Conservation (phyloP, 768 basidiomycete genomes). For the Kwoniella europaea region DNA sequence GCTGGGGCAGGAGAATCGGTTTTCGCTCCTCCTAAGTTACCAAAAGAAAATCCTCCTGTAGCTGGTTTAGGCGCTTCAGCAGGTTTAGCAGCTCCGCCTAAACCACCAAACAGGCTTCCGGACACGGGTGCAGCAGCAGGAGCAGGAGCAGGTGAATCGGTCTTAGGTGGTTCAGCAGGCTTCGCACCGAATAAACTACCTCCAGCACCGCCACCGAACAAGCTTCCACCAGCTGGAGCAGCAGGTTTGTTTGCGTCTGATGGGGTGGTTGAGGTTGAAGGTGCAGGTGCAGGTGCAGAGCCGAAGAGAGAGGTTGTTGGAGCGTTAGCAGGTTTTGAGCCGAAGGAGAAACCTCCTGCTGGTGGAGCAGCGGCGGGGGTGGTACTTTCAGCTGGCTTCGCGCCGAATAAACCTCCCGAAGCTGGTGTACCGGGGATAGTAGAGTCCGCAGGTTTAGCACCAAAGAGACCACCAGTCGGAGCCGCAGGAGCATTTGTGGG, state of each 20-base stretch:
- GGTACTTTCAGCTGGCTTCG: conserved; percentile 32
- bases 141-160: conserved; percentile 19
- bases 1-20: conserved; percentile 13
- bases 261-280: not conserved
- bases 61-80: conserved; percentile 24
- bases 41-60: conserved; percentile 25
- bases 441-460: conserved; percentile 30
- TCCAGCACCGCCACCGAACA: conserved; percentile 5
- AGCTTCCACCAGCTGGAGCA: conserved; percentile 11
- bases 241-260: conserved; percentile 22
- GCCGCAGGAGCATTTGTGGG: conserved; percentile 13
- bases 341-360: conserved; percentile 24
- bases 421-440: conserved; percentile 19
- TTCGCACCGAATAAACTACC: conserved; percentile 27
- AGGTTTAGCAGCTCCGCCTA: conserved; percentile 22
- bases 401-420: conserved; percentile 32
- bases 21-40: conserved; percentile 18
- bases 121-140: conserved; percentile 37
- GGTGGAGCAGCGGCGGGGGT: conserved; percentile 36
- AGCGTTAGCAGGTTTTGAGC: conserved; percentile 29
- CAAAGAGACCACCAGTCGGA: conserved; percentile 38
- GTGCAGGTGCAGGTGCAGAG: not conserved
- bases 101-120: conserved; percentile 24
- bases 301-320: conserved; percentile 10
- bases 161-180: conserved; percentile 32